Evolutionary conservation across 352 stramenopile genomes (phyloP).

Genomic region (Thraustochytrium sp.): DNA sequence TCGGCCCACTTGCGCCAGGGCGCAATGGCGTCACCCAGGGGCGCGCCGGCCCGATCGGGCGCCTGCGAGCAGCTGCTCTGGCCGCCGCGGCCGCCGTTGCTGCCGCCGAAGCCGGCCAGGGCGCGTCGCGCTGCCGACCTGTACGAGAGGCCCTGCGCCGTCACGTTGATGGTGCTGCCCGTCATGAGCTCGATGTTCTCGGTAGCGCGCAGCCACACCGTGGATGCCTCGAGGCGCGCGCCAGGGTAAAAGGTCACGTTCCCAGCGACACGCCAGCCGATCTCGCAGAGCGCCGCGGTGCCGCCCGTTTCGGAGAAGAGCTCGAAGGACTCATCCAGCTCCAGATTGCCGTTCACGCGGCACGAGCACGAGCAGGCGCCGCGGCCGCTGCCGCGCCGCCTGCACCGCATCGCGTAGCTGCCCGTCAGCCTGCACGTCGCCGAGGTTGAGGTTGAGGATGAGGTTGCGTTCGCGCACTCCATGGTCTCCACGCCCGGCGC

Average conservation of each 20-base stretch:
- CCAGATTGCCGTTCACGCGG: too few species aligned
- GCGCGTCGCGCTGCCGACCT: background rate
- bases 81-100: conserved; percentile 14
- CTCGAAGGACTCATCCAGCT: background rate
- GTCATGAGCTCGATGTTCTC: background rate
- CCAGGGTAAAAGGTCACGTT: conserved; percentile 4
- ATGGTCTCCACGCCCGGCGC: too few species aligned
- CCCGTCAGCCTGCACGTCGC: too few species aligned
- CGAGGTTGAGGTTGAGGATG: too few species aligned
- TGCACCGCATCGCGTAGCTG: background rate
- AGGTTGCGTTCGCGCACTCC: too few species aligned
- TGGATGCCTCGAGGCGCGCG: background rate
- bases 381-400: background rate
- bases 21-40: background rate
- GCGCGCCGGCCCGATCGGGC: background rate
- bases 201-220: background rate
- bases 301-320: background rate
- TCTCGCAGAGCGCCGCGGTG: background rate
- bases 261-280: background rate
- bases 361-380: background rate
- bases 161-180: background rate
- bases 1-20: background rate
- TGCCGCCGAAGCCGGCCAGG: background rate
- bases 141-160: background rate
- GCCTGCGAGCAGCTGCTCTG: background rate